A percentile compares a stretch with the other conserved stretches of the same genome.
phyloP scores from a whole-genome alignment of 768 basidiomycete genomes.

The Zangia roseola region DNA sequence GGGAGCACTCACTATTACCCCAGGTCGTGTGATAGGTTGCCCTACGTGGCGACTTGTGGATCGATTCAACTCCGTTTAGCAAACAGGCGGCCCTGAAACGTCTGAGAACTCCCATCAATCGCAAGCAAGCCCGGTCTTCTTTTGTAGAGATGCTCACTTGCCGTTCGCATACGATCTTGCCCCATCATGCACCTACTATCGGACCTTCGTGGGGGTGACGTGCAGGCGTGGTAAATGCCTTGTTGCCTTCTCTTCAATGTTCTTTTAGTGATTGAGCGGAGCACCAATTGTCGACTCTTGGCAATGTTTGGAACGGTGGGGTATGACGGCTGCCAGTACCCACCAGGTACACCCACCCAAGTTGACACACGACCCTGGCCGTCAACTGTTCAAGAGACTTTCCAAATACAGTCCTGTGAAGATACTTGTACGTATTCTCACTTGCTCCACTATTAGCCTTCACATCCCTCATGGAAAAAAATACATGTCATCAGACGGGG shows the following conservation, averaged over 20 bases:
- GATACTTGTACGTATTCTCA: slow-evolving; percentile 27
- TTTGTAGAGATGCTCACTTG: slow-evolving; percentile 6
- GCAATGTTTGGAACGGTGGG: not conserved
- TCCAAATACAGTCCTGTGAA: slow-evolving; percentile 18
- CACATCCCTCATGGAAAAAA: slow-evolving; percentile 4
- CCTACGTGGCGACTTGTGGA: slow-evolving; percentile 7
- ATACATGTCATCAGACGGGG: slow-evolving; percentile 16
- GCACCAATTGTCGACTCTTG: not conserved
- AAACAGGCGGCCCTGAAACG: not conserved
- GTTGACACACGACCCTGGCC: slow-evolving; percentile 5
- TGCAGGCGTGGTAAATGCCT: not conserved
- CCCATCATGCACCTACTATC: not conserved
- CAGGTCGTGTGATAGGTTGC: slow-evolving; percentile 27
- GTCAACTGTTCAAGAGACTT: slow-evolving; percentile 8
- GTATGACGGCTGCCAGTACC: not conserved
- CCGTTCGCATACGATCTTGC: not conserved
- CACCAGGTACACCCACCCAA: slow-evolving; percentile 7
- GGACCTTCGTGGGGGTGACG: slow-evolving; percentile 2
- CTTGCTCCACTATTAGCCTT: slow-evolving; percentile 21
- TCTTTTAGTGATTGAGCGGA: slow-evolving; percentile 4
- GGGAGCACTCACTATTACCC: slow-evolving; percentile 28
- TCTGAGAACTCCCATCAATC: slow-evolving; percentile 9
- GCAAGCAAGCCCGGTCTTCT: slow-evolving; percentile 1
- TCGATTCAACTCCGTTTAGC: slow-evolving; percentile 9
- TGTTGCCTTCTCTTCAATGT: not conserved